Percentiles rank a stretch among this genome's conserved stretches.
phyloP scores from a whole-genome alignment of 768 basidiomycete species.

The Kwoniella pini region DNA sequence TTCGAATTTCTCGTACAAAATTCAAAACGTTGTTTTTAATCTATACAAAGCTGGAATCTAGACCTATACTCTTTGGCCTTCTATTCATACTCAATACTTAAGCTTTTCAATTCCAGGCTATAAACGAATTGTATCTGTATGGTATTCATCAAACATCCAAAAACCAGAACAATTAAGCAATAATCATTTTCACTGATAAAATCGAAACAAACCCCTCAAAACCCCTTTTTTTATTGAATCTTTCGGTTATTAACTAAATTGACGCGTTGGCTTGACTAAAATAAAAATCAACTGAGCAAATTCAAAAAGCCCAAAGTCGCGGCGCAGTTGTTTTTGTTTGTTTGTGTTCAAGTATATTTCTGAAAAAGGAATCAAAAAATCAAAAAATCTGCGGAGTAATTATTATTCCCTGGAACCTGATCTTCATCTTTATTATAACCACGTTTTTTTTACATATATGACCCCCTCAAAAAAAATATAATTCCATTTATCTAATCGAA shows the following conservation, averaged over 20 bases:
- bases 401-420: neutral
- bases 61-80: no score
- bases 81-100: no score
- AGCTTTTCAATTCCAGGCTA: no score
- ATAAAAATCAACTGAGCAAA: no score
- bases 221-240: neutral
- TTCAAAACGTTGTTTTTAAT: neutral
- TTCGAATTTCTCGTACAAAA: slow-evolving; percentile 9
- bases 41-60: no score
- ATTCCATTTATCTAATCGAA: no score
- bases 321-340: neutral
- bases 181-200: neutral
- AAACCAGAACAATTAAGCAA: no score
- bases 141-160: no score
- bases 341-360: neutral
- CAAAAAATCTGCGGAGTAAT: neutral
- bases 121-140: no score
- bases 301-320: neutral
- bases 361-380: no score
- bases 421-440: neutral
- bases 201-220: neutral
- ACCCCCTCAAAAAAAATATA: no score
- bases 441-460: neutral
- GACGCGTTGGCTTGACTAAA: no score
- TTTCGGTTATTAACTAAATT: neutral